Base-by-base conservation (phyloP, 805 yeast species). In the Starmerella potacharoeniae region DNA sequence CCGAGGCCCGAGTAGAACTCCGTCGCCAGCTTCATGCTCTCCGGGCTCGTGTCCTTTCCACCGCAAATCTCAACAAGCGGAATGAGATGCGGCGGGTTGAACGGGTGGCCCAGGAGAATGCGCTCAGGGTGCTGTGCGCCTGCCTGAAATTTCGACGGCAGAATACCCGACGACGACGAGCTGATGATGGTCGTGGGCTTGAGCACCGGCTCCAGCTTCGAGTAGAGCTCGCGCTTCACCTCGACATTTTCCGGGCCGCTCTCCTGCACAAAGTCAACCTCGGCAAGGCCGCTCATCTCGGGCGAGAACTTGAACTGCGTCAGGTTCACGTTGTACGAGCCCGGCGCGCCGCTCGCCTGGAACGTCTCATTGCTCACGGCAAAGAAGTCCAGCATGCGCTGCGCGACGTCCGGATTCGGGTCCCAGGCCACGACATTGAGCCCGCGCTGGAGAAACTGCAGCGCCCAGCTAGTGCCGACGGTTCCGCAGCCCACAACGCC, bases 101-200 rank as follows among this genome's bases (percentile, higher is more conserved):
- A 56, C 22, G 59, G 59, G 50, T 56, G 59, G 42, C 59, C 59
- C 43, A 56, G 51, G 31, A 56, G 48, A 37, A 56, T 50, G n/a
- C 59, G 47, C 46, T 56, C 59, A 17, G 59, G 59, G 50, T 56
- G 59, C 44, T 44, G 30, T 3, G 57, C 57, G 11, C 53, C 54
- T 2, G 51, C 55, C 51, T 53, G 57, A 50, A 56, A 53, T 33
- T 53, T 41, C 17, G 57, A 46, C 14, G 59, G 59, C 14, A 50
- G 47, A 17, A 56, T 48, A 2, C 57, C 57, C 4, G 59, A 54
- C 2, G 57, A 53, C 10, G 59, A 56, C 10, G 59, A 56, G 17
- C 57, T 13, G 36, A 56, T 53, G 14, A 56, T 53, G n/a, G 55
- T 41, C n/a, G 54, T 57, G 28, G 52, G 43, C 37, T 50, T 14